These are phyloP conservation scores for Solanum acaule DNA, from an alignment of 257 asterid species.

Conservation along the genomic window DNA sequence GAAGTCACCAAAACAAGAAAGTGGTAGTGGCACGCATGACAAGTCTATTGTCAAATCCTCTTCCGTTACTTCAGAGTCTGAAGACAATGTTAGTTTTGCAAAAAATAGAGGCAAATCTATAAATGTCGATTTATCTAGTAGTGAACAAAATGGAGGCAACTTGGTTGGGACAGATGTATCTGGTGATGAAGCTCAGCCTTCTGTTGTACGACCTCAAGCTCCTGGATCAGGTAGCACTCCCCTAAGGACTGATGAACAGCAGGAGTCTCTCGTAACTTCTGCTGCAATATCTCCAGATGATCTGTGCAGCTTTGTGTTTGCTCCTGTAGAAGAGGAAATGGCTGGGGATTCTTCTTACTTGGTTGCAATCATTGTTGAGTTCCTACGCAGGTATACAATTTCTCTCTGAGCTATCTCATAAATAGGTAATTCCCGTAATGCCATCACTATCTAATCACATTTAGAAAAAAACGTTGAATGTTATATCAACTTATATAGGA, in stretches of 20 bases:
- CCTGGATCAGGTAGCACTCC: conserved; percentile 27
- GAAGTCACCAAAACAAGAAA: conserved; percentile 28
- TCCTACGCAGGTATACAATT: conserved; percentile 64
- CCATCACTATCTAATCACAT: neutral
- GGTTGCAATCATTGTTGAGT: conserved; percentile 68
- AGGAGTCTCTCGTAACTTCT: conserved; percentile 49
- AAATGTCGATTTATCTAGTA: conserved; percentile 25
- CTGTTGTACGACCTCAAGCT: conserved; percentile 35
- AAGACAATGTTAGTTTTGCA: conserved; percentile 24
- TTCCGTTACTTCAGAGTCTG: conserved; percentile 43
- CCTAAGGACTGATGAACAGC: conserved; percentile 37
- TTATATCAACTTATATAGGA: neutral
- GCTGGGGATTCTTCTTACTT: conserved; percentile 82
- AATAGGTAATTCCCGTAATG: neutral
- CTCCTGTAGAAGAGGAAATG: conserved; percentile 84
- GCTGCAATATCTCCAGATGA: conserved; percentile 68
- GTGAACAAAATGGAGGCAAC: conserved; percentile 24
- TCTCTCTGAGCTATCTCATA: neutral
- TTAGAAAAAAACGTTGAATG: neutral
- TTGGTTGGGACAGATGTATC: conserved; percentile 23
- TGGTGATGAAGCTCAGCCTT: conserved; percentile 25
- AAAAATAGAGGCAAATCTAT: conserved; percentile 9
- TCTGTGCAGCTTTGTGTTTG: conserved; percentile 56
- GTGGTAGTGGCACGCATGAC: conserved; percentile 18
- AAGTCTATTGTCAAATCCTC: conserved; percentile 24